Percentiles rank a stretch among this genome's conserved stretches.
phyloP scores from a whole-genome alignment of 352 stramenopile genomes.

The Lagenidium sp. region DNA sequence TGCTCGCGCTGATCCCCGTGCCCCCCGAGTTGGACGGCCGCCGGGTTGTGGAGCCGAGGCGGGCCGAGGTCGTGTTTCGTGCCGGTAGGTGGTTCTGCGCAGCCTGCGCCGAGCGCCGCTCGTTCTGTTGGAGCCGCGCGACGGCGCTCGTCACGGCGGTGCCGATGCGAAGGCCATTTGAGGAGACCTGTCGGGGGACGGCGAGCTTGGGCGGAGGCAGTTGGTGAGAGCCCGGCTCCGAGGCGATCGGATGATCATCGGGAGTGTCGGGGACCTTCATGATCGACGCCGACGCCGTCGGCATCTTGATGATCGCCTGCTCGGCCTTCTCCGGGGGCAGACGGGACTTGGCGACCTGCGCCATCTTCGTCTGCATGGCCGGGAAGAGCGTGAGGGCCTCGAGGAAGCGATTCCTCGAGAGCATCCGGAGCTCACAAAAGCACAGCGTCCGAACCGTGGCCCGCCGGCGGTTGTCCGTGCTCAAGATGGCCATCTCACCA shows the following conservation, averaged over 20 bases:
- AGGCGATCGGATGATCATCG: neutral
- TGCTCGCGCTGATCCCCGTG: slow-evolving; percentile 18
- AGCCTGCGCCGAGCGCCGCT: slow-evolving; percentile 17
- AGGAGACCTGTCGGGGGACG: neutral
- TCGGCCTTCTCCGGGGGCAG: slow-evolving; percentile 2
- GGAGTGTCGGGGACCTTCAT: slow-evolving; percentile 7
- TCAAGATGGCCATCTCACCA: slow-evolving; percentile 70
- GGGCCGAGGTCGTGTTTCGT: slow-evolving; percentile 23
- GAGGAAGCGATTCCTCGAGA: slow-evolving; percentile 52
- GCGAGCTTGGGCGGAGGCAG: neutral
- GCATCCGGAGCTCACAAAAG: slow-evolving; percentile 64
- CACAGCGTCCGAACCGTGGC: slow-evolving; percentile 60
- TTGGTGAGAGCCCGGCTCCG: neutral
- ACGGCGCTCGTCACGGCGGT: slow-evolving; percentile 7
- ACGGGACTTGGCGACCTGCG: slow-evolving; percentile 28
- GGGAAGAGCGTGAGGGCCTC: slow-evolving; percentile 37
- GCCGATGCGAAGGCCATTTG: neutral
- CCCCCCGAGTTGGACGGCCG: neutral
- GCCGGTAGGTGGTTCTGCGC: slow-evolving; percentile 23
- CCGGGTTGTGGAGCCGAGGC: slow-evolving; percentile 11
- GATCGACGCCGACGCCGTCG: neutral
- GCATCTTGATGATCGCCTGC: neutral
- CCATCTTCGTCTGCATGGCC: slow-evolving; percentile 51
- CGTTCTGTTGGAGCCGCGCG: slow-evolving; percentile 8
- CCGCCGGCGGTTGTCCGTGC: slow-evolving; percentile 37